Base-by-base conservation (phyloP, 2,329 filamentous ascomycete species). In the Myriosclerotinia duriaeana region DNA sequence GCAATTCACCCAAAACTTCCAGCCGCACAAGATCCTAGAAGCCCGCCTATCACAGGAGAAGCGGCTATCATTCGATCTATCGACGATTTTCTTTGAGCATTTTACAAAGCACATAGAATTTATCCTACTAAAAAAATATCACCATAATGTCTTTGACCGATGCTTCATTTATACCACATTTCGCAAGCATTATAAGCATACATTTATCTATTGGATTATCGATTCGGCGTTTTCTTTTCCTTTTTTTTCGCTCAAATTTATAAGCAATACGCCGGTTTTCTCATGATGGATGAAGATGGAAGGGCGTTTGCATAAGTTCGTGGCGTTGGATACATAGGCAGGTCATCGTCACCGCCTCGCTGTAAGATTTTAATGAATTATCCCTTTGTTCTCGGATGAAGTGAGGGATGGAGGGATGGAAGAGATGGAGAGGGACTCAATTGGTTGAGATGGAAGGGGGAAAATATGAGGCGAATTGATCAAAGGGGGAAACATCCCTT, bases 1-100 rank as follows among this genome's bases (percentile, higher is more conserved):
- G 76, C 61, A 50, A 70, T 65, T 75, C 76, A 67, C 72, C 75
- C 70, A 42, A 67, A 71, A 9, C 65, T 71, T 5, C 63, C 70
- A 17, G 65, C 70, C 12, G 67, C 68, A 17, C 82, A 84, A 40
- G 89, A 93, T 74, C 91, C 91, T 17, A 81, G 91, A 72, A 93
- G 90, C 75, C 90, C 90, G 20, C 88, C 89, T 0, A 90, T 89
- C 15, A 86, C 85, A 73, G 90, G 90, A 50, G 89, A 90, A 76
- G 87, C 86, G 67, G 89, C 90, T 3, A 93, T 94, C 68, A 86
- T 88, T 62, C 83, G 90, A 66, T 93, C 89, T 67, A 94, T 94
- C 73, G 89, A 91, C 76, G 90, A 93, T 74, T 81, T 92, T 62
- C 80, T 93, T 77, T 93, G 82, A 83, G 50, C 42, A 50, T 64